Conservation (phyloP, 2,329 filamentous ascomycete species). For the Colletotrichum sp. region DNA sequence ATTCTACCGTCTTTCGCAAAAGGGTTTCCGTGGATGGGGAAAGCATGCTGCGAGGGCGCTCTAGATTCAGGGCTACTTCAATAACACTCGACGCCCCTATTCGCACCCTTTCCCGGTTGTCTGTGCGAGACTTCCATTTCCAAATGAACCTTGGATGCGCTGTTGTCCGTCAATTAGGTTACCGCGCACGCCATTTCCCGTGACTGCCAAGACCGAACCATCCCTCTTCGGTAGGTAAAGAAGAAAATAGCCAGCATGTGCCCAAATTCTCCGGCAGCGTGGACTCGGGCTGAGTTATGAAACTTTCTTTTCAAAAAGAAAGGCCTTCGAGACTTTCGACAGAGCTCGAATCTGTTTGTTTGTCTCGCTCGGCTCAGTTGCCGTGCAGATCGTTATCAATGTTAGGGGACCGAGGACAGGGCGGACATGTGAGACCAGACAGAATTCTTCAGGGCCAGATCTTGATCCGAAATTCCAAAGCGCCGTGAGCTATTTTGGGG, state of each 20-base stretch:
- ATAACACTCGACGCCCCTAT: background rate
- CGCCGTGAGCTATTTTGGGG: background rate
- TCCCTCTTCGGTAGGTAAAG: background rate
- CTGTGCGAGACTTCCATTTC: background rate
- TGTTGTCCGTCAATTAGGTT: background rate
- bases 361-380: background rate
- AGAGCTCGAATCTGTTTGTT: background rate
- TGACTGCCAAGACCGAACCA: constrained; percentile 16
- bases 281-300: background rate
- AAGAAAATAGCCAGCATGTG: background rate
- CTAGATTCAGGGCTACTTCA: background rate
- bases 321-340: background rate
- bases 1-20: background rate
- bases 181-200: constrained; percentile 8
- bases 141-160: background rate
- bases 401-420: background rate
- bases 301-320: background rate
- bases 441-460: constrained; percentile 1
- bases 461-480: background rate
- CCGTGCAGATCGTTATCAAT: background rate
- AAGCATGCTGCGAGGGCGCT: background rate
- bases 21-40: background rate
- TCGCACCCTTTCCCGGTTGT: background rate
- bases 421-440: background rate
- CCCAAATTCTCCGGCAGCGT: background rate